Conservation (phyloP, 2,329 filamentous ascomycete genomes). For the Alternaria sp. region DNA sequence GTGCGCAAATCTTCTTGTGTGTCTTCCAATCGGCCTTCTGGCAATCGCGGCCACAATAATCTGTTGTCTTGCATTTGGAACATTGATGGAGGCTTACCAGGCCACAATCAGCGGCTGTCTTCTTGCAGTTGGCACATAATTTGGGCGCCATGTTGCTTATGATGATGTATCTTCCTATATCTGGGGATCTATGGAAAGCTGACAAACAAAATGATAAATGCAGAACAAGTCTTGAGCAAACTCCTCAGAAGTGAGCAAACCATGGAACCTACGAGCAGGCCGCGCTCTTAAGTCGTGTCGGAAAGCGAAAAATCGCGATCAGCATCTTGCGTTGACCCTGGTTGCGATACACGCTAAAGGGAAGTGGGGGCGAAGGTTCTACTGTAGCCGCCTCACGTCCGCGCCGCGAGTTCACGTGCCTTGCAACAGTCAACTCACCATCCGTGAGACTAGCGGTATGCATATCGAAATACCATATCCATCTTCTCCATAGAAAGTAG, state of each 20-base stretch:
- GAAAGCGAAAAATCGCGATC: neutral
- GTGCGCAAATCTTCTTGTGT: constrained; percentile 47
- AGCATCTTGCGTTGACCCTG: neutral
- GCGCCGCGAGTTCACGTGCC: neutral
- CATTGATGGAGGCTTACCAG: constrained; percentile 31
- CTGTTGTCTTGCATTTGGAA: constrained; percentile 36
- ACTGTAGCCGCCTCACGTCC: neutral
- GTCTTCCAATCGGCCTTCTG: constrained; percentile 45
- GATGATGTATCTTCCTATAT: neutral
- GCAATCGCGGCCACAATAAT: constrained; percentile 47
- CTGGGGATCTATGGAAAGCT: neutral
- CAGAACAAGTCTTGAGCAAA: too few species aligned
- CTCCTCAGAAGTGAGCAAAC: neutral
- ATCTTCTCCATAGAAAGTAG: neutral
- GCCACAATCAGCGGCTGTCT: constrained; percentile 23
- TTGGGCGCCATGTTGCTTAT: neutral
- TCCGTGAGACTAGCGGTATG: neutral
- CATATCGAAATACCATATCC: neutral
- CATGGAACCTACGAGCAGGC: accelerated
- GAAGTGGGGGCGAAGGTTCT: too few species aligned
- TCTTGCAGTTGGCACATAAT: constrained; percentile 25
- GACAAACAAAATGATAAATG: neutral
- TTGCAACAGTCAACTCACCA: neutral
- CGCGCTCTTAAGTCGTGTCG: neutral
- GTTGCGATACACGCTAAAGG: neutral